phyloP scores from a whole-genome alignment of 2,329 filamentous ascomycete genomes.

The Trichoderma polysporum region DNA sequence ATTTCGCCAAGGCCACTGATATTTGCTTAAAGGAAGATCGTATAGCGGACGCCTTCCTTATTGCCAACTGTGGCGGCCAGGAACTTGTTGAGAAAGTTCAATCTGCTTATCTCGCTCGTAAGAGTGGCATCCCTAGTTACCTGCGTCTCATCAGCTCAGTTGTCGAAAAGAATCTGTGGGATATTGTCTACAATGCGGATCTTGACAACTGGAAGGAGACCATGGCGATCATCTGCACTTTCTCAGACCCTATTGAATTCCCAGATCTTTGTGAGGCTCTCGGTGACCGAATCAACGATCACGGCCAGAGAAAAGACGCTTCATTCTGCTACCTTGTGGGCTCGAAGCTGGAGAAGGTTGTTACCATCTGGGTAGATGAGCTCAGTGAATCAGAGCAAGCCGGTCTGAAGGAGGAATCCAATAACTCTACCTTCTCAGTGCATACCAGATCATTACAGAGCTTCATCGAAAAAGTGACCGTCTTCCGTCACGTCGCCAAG shows the following conservation, averaged over 20 bases:
- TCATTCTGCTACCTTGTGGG: slow-evolving; percentile 96
- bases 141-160: slow-evolving; percentile 86
- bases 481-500: slow-evolving; percentile 92
- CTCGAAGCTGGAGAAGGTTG: slow-evolving; percentile 96
- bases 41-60: slow-evolving; percentile 95
- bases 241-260: slow-evolving; percentile 87
- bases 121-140: slow-evolving; percentile 83
- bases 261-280: slow-evolving; percentile 92
- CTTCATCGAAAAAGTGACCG: slow-evolving; percentile 96
- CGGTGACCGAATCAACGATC: slow-evolving; percentile 83
- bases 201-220: slow-evolving; percentile 94
- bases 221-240: slow-evolving; percentile 94
- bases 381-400: slow-evolving; percentile 80
- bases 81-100: slow-evolving; percentile 94
- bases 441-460: slow-evolving; percentile 85
- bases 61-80: slow-evolving; percentile 94
- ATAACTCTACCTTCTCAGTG: slow-evolving; percentile 84
- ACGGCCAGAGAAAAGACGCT: slow-evolving; percentile 79
- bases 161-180: slow-evolving; percentile 95
- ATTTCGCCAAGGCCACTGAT: slow-evolving; percentile 87
- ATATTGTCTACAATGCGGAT: slow-evolving; percentile 95
- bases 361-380: slow-evolving; percentile 89
- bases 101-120: slow-evolving; percentile 81
- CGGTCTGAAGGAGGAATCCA: slow-evolving; percentile 65
- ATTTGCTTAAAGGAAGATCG: slow-evolving; percentile 85